phyloP scores from a whole-genome alignment of 192 early-diverging fungal species.

The Phycomyces nitens region DNA sequence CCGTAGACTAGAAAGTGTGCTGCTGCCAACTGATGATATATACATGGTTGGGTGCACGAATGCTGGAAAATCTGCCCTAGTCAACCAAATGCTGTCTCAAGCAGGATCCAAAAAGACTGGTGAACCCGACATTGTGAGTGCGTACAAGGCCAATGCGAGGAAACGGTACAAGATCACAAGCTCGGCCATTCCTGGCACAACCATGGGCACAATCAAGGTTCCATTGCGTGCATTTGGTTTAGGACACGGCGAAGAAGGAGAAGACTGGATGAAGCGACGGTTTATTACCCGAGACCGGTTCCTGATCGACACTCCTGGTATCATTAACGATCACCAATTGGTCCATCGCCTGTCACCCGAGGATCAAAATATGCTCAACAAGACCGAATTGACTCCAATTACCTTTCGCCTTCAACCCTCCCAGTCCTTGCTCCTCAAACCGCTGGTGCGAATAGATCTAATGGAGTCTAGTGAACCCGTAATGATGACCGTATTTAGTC shows the following conservation, averaged over 20 bases:
- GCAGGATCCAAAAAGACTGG: slow-evolving; percentile 33
- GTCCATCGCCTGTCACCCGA: slow-evolving; percentile 44
- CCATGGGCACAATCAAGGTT: slow-evolving; percentile 58
- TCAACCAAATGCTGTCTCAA: slow-evolving; percentile 62
- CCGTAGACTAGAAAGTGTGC: slow-evolving; percentile 37
- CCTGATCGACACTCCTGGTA: slow-evolving; percentile 61
- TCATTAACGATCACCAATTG: slow-evolving; percentile 53
- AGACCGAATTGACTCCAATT: slow-evolving; percentile 45
- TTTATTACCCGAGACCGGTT: slow-evolving; percentile 28
- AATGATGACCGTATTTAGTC: slow-evolving; percentile 52
- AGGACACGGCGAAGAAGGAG: slow-evolving; percentile 36
- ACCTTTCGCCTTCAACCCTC: slow-evolving; percentile 50
- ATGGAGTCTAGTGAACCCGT: slow-evolving; percentile 42
- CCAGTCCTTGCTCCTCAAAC: slow-evolving; percentile 53
- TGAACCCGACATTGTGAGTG: background rate
- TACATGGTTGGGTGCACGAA: slow-evolving; percentile 74
- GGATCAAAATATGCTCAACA: slow-evolving; percentile 45
- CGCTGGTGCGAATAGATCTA: slow-evolving; percentile 58
- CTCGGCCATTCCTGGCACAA: slow-evolving; percentile 69
- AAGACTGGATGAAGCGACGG: slow-evolving; percentile 22
- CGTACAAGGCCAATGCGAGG: slow-evolving; percentile 11
- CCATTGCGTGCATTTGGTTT: slow-evolving; percentile 54
- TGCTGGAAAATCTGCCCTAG: slow-evolving; percentile 73
- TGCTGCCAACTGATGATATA: slow-evolving; percentile 47
- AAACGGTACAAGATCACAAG: slow-evolving; percentile 51